Base-by-base conservation (phyloP, 495 filamentous ascomycete genomes). In the Cercophora samala region DNA sequence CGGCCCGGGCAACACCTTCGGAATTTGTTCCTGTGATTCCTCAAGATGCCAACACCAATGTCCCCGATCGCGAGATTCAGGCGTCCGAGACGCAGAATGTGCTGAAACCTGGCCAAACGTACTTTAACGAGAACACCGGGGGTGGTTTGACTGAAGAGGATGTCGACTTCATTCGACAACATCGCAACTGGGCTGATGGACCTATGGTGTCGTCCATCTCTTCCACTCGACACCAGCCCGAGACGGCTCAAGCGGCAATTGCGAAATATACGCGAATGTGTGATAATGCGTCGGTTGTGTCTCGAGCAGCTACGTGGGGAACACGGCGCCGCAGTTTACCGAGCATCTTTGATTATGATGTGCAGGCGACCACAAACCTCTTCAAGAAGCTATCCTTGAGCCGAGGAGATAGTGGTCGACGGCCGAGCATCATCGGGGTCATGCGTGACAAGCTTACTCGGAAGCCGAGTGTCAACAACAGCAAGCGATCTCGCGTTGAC, bases 221-320 rank as follows among this genome's bases (percentile, higher is more conserved):
- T 18, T 73, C 77, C 1, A 66, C 63, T 24, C 60, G 60, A n/a
- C 77, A 76, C 55, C 82, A 85, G 60, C 84, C 84, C n/a, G 60
- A 72, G 25, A 86, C 78, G 19, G 78, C 85, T 3, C 79, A 84
- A 29, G 82, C 76, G 21, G 84, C 84, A n/a, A 87, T 87, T 0
- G 77, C 72, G 22, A 74, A 69, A 46, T 85, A 81, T 63, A 74
- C 82, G 59, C 73, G 74, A 18, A 74, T 77, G 69, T 81, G 79
- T 66, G 84, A 86, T 63, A 82, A 77, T 51, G 77, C 80, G 9
- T 86, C 84, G 1, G 77, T 85, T 17, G 76, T 84, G 22, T 93
- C 91, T 4, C 82, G 88, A 55, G 82, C 85, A 24, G 90, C 90
- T 23, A 93, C 91, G 2, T 91, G 89, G 88, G 89, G 89, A 13